Percentiles rank a stretch among this genome's conserved stretches.
These are phyloP conservation scores for Solanum chiquidenum DNA, from an alignment of 257 asterid species.

Conservation along the genomic window DNA sequence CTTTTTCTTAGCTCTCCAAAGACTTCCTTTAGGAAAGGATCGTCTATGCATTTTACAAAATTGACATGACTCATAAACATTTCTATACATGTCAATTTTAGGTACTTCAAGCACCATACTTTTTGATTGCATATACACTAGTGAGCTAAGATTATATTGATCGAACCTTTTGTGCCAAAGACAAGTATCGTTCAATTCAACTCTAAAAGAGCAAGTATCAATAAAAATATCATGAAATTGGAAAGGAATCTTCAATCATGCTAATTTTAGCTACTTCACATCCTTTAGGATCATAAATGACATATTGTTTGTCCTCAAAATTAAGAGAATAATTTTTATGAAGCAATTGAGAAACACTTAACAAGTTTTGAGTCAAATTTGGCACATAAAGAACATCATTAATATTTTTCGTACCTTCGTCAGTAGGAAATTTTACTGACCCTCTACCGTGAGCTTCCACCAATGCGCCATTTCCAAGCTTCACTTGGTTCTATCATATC, in stretches of 20 bases:
- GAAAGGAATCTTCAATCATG: too few relatives aligned
- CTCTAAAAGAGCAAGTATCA: neutral
- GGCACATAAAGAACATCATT: neutral
- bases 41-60: neutral
- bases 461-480: too few relatives aligned
- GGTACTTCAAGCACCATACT: neutral
- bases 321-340: too few relatives aligned
- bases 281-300: neutral
- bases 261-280: too few relatives aligned
- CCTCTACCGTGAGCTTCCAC: too few relatives aligned
- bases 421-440: too few relatives aligned
- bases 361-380: neutral
- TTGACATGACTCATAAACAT: too few relatives aligned
- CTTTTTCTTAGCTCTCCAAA: neutral
- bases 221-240: too few relatives aligned
- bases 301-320: neutral
- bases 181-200: neutral
- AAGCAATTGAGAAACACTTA: neutral
- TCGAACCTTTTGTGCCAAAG: neutral
- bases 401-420: too few relatives aligned
- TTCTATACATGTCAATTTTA: neutral
- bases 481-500: too few relatives aligned
- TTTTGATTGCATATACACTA: neutral
- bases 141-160: neutral
- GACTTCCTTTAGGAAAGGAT: neutral